Conservation (phyloP, 495 filamentous ascomycete species). For the Jackrogersella multiformis region DNA sequence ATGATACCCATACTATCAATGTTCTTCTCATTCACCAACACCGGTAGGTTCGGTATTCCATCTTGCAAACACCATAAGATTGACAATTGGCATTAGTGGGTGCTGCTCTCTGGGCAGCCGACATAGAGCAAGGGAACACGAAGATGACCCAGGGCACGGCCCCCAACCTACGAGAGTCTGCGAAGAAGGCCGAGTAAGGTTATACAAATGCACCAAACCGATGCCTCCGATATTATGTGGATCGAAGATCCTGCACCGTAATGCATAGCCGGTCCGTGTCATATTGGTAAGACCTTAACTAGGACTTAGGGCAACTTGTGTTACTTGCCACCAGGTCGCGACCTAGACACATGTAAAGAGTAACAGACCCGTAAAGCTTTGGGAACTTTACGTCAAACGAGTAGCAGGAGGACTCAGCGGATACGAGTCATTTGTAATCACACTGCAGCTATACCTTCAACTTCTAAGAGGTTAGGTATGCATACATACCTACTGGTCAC, state of each 20-base stretch:
- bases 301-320: slow-evolving; percentile 14
- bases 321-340: slow-evolving; percentile 5
- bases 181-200: slow-evolving; percentile 63
- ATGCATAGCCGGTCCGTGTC: slow-evolving; percentile 25
- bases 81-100: slow-evolving; percentile 63
- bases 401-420: neutral
- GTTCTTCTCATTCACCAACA: slow-evolving; percentile 89
- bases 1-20: slow-evolving; percentile 85
- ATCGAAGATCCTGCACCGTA: slow-evolving; percentile 29
- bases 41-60: slow-evolving; percentile 57
- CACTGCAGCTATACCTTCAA: neutral
- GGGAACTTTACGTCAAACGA: neutral
- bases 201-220: slow-evolving; percentile 35
- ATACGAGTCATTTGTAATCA: neutral
- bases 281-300: slow-evolving; percentile 15
- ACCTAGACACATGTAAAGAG: neutral
- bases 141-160: slow-evolving; percentile 60
- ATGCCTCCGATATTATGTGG: slow-evolving; percentile 38
- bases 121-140: slow-evolving; percentile 75
- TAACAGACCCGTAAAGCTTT: neutral
- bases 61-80: slow-evolving; percentile 2
- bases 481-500: neutral
- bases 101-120: slow-evolving; percentile 92
- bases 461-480: neutral
- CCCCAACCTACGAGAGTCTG: slow-evolving; percentile 62